Conservation (phyloP, 2,329 filamentous ascomycete genomes). For the Colletotrichum aenigma region DNA sequence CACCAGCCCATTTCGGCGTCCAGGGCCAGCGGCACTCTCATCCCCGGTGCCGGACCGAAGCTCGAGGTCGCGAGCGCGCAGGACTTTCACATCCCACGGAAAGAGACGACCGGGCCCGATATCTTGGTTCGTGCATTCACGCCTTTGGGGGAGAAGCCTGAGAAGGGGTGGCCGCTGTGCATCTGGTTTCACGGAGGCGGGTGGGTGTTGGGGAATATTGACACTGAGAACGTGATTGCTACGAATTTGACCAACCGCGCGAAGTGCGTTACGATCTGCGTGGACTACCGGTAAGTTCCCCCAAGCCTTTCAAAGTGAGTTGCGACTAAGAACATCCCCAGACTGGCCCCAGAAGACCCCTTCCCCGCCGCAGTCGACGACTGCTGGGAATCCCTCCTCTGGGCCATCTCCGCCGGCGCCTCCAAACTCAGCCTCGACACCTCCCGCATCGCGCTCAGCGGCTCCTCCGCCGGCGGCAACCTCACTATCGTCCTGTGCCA, state of each 20-base stretch:
- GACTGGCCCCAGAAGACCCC: conserved; percentile 60
- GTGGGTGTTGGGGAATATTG: conserved; percentile 62
- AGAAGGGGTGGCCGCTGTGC: conserved; percentile 57
- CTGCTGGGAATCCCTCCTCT: conserved; percentile 59
- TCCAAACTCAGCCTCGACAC: conserved; percentile 42
- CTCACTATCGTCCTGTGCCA: conserved; percentile 58
- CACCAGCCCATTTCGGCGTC: conserved; percentile 57
- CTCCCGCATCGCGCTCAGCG: conserved; percentile 45
- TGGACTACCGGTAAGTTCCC: conserved; percentile 54
- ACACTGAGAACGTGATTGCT: conserved; percentile 61
- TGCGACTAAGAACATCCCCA: conserved; percentile 20
- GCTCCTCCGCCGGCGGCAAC: conserved; percentile 53
- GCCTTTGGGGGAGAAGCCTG: conserved; percentile 46
- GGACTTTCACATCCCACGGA: conserved; percentile 47
- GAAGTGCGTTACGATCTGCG: conserved; percentile 57
- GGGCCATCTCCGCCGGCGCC: conserved; percentile 36
- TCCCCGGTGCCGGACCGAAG: conserved; percentile 54
- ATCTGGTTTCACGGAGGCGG: conserved; percentile 64
- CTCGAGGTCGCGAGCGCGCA: conserved; percentile 50
- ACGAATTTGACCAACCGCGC: conserved; percentile 56
- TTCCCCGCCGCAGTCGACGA: conserved; percentile 63
- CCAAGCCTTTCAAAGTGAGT: background rate
- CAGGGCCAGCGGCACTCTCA: conserved; percentile 52
- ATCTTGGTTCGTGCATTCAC: conserved; percentile 56
- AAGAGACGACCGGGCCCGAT: conserved; percentile 49